These are phyloP conservation scores for Comarum palustre DNA, from an alignment of 306 rosid genomes.

Conservation along the genomic window DNA sequence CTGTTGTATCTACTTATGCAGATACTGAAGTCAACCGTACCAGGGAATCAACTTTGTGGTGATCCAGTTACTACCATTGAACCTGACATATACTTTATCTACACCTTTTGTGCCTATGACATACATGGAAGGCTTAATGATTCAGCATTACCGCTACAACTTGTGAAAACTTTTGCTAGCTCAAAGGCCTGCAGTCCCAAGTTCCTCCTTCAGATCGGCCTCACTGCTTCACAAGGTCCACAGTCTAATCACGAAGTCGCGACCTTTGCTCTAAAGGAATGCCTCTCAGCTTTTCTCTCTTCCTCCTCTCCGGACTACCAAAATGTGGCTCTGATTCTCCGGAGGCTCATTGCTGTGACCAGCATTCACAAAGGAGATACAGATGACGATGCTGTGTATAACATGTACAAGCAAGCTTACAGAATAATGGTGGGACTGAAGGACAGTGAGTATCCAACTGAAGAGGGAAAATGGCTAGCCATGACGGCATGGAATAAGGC, in stretches of 20 bases:
- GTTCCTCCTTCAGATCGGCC: conserved; percentile 74
- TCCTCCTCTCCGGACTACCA: conserved; percentile 65
- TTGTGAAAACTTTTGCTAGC: conserved; percentile 53
- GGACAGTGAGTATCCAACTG: conserved; percentile 75
- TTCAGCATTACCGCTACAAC: conserved; percentile 50
- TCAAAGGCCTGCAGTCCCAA: conserved; percentile 72
- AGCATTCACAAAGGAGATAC: conserved; percentile 75
- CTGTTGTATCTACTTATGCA: conserved; percentile 34
- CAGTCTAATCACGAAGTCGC: conserved; percentile 71
- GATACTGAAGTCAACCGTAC: conserved; percentile 61
- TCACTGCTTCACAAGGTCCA: conserved; percentile 64
- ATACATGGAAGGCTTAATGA: conserved; percentile 76
- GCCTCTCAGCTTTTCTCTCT: conserved; percentile 73
- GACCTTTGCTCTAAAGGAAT: conserved; percentile 62
- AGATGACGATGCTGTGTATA: conserved; percentile 67
- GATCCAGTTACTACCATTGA: conserved; percentile 45
- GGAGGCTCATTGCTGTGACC: conserved; percentile 67
- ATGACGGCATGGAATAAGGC: conserved; percentile 98
- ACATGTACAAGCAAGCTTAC: conserved; percentile 72
- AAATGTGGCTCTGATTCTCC: conserved; percentile 61
- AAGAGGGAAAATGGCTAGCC: conserved; percentile 92
- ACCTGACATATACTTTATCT: conserved; percentile 59
- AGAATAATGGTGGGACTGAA: conserved; percentile 84
- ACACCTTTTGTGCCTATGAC: conserved; percentile 68
- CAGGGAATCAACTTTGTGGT: conserved; percentile 37